Evolutionary conservation across 495 filamentous ascomycete species (phyloP), one percentile per base, ranked within the genome.

Genomic region (Penicillium pulvis): DNA sequence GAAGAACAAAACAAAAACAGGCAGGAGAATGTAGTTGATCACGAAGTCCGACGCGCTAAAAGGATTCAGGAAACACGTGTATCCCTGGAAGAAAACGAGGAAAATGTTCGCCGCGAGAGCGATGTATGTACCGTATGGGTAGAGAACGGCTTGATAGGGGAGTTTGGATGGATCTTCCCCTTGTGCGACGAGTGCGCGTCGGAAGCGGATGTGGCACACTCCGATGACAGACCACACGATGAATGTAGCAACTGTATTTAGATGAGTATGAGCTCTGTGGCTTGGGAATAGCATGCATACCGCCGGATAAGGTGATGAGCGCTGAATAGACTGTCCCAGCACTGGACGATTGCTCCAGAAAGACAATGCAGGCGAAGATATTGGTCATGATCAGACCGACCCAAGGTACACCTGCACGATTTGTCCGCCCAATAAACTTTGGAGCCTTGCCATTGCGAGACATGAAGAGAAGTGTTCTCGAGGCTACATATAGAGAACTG

Each of bases 171-270:
- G 64, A 24, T 68, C 67, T 53, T 84, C 77, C 4, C 84, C 85
- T 62, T 90, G 86, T 3, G 66, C 80, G 24, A 72, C 68, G 62
- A 85, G 77, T 1, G 81, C 86, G 6, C 71, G 60, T 16, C 87
- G 81, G 68, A 89, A 88, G 50, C 86, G 84, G 60, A 91, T 86
- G 60, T 90, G 87, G 3, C 83, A 85, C 45, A 90, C 74, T 51
- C 78, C 77, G 52, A 90, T 90, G 26, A 79, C 72, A 0, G 75
- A 81, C 87, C 87, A 90, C 39, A 88, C 86, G 51, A 90, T 70
- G 61, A 89, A 90, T 0, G 85, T 88, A 3, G 84, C 81, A 4
- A 89, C 84, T 51, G 74, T 75, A 24, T 1, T 26, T 26, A 14
- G 6, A 20, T 60, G 53, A 53, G 31, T 42, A 68, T 72, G 1